phyloP scores from a whole-genome alignment of 1,284 basidiomycete species.

The Agroathelia rolfsii region DNA sequence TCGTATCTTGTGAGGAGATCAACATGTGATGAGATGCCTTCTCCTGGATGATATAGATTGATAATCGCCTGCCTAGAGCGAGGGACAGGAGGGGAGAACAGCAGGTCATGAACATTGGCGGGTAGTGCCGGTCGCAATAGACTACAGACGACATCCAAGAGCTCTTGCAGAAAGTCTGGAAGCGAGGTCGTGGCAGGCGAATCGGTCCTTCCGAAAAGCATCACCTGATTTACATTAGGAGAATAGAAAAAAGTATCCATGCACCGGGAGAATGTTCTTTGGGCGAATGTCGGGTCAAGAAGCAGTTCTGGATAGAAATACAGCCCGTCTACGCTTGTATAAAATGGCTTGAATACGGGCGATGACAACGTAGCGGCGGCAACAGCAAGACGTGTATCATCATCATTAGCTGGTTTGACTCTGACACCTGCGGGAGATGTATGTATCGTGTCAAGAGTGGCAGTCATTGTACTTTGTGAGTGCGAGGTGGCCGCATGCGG shows the following conservation, averaged over 20 bases:
- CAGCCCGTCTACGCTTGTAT: slow-evolving; percentile 53
- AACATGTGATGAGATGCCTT: slow-evolving; percentile 73
- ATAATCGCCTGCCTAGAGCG: slow-evolving; percentile 68
- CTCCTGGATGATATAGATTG: slow-evolving; percentile 69
- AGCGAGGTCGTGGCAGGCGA: slow-evolving; percentile 20
- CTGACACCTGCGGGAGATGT: background rate
- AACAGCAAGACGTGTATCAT: slow-evolving; percentile 21
- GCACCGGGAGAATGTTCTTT: slow-evolving; percentile 41
- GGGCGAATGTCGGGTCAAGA: slow-evolving; percentile 40
- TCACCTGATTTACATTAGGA: slow-evolving; percentile 54
- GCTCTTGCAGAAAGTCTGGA: slow-evolving; percentile 40
- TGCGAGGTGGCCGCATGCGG: too few species aligned
- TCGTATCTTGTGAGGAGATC: slow-evolving; percentile 68
- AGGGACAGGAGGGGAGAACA: slow-evolving; percentile 39
- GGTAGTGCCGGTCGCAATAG: slow-evolving; percentile 41
- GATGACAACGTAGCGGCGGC: slow-evolving; percentile 8
- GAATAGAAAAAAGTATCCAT: slow-evolving; percentile 46
- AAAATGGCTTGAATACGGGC: slow-evolving; percentile 29
- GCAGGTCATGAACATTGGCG: slow-evolving; percentile 32
- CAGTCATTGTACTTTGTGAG: too few species aligned
- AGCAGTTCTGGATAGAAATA: slow-evolving; percentile 45
- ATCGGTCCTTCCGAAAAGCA: slow-evolving; percentile 58
- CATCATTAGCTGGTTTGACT: slow-evolving; percentile 14
- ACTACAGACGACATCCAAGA: slow-evolving; percentile 40
- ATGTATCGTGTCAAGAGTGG: too few species aligned